A percentile compares a stretch with the other conserved stretches of the same genome.
Evolutionary conservation across 495 filamentous ascomycete genomes (phyloP).

Genomic region (Trichoderma orchidacearum): DNA sequence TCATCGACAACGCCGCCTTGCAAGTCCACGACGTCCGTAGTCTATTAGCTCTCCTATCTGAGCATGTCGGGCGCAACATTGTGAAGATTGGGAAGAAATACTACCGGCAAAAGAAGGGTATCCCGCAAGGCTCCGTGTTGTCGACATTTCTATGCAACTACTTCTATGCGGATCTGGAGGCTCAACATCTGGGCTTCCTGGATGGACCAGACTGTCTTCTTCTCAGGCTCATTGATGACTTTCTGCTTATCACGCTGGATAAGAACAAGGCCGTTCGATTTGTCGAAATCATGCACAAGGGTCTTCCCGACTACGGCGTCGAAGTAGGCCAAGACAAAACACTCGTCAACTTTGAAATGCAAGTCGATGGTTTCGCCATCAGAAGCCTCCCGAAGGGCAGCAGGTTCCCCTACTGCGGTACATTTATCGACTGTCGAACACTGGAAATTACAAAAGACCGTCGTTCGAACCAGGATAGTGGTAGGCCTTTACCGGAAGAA

Average conservation of each 20-base stretch:
- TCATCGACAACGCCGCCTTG: conserved; percentile 49
- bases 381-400: conserved; percentile 28
- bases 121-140: conserved; percentile 83
- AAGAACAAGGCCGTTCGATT: conserved; percentile 51
- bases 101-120: conserved; percentile 77
- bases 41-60: conserved; percentile 54
- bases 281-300: conserved; percentile 62
- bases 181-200: conserved; percentile 52
- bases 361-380: conserved; percentile 40
- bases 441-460: conserved; percentile 46
- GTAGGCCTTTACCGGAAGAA: conserved; percentile 6
- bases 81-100: conserved; percentile 83
- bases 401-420: conserved; percentile 81
- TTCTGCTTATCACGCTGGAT: conserved; percentile 71
- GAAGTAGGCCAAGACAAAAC: conserved; percentile 64
- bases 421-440: conserved; percentile 56
- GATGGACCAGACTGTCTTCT: conserved; percentile 45
- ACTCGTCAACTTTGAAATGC: conserved; percentile 71
- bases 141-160: conserved; percentile 84
- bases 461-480: conserved; percentile 10
- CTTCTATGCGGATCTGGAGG: conserved; percentile 82
- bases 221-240: conserved; percentile 80
- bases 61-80: conserved; percentile 71
- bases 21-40: conserved; percentile 37
- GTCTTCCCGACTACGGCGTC: conserved; percentile 68